Conservation (phyloP, 1,284 basidiomycete species). For the Leccinum glutinopallens region DNA sequence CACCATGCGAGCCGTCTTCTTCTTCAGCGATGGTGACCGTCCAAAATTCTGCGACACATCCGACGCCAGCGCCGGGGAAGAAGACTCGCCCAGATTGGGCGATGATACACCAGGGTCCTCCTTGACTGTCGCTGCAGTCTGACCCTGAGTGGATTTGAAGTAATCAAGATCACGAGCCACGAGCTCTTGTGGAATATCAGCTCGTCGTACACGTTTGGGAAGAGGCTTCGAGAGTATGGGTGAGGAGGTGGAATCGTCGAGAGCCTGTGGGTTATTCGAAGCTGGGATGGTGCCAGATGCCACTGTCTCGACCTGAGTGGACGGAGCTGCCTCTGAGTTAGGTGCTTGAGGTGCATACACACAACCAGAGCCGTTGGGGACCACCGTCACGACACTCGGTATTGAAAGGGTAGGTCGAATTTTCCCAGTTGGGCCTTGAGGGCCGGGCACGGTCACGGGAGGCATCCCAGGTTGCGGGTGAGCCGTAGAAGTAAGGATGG, state of each 20-base stretch:
- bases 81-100: constrained; percentile 6
- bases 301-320: background rate
- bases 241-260: constrained; percentile 1
- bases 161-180: constrained; percentile 35
- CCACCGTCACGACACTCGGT: background rate
- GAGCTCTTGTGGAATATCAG: constrained; percentile 30
- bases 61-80: background rate
- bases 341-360: background rate
- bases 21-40: constrained; percentile 14
- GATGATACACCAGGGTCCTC: background rate
- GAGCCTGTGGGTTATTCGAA: background rate
- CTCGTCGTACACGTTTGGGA: constrained; percentile 29
- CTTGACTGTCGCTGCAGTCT: background rate
- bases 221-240: constrained; percentile 25
- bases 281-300: background rate
- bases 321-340: constrained; percentile 6
- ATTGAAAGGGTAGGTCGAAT: background rate
- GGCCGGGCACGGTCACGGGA: background rate
- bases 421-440: background rate
- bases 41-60: constrained; percentile 4
- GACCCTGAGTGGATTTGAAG: constrained; percentile 27
- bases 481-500: background rate
- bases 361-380: background rate
- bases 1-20: constrained; percentile 32
- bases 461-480: constrained; percentile 1